Conservation (phyloP, 2,329 filamentous ascomycete species). For the Microdochium paspali region DNA sequence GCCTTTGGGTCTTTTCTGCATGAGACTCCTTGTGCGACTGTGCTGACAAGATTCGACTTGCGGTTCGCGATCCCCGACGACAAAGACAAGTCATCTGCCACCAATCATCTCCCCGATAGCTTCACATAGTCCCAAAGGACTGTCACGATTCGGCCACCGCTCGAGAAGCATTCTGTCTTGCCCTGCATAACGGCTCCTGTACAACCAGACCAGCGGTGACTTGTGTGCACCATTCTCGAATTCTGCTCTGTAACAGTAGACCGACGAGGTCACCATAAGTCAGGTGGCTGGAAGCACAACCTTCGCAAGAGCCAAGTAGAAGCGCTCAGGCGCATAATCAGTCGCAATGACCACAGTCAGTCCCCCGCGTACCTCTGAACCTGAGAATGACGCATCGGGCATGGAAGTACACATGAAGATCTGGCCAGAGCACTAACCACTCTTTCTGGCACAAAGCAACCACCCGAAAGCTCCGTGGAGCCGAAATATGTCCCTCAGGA, state of each 20-base stretch:
- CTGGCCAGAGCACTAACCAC: background rate
- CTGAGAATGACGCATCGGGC: background rate
- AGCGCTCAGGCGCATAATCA: background rate
- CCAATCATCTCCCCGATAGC: background rate
- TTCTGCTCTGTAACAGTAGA: too few species aligned
- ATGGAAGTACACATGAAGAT: background rate
- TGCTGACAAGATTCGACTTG: background rate
- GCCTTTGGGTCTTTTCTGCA: background rate
- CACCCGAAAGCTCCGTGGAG: conserved; percentile 15
- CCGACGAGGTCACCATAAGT: too few species aligned
- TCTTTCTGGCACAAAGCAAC: background rate
- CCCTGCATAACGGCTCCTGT: too few species aligned
- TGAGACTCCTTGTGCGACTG: background rate
- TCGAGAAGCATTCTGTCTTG: too few species aligned
- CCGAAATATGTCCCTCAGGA: conserved; percentile 12
- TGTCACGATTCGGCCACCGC: background rate
- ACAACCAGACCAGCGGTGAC: too few species aligned
- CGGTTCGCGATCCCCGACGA: too few species aligned
- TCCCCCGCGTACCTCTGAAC: background rate
- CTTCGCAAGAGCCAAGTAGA: too few species aligned
- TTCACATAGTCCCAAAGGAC: background rate
- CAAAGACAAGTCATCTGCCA: background rate
- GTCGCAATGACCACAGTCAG: background rate
- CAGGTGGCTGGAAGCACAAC: too few species aligned
- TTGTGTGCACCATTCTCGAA: too few species aligned